Conservation (phyloP, 2,329 filamentous ascomycete genomes). For the Pleurostoma richardsiae region DNA sequence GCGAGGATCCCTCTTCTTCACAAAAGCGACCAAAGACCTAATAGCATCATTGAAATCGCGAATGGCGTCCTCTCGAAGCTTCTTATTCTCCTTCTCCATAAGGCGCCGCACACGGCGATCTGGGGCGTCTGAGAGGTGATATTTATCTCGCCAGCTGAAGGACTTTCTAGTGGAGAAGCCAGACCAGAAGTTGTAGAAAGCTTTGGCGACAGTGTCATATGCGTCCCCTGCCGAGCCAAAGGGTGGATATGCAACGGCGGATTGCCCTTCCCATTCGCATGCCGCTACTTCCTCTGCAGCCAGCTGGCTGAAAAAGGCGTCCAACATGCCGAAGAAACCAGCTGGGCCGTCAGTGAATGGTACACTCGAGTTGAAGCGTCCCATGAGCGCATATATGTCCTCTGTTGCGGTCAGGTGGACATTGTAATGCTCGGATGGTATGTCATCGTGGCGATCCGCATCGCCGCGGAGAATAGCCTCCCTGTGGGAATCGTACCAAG, state of each 20-base stretch:
- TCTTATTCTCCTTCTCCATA: constrained; percentile 95
- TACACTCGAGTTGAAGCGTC: constrained; percentile 72
- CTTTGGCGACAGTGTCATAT: constrained; percentile 71
- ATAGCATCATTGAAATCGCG: constrained; percentile 93
- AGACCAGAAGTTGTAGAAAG: constrained; percentile 78
- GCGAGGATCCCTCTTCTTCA: constrained; percentile 85
- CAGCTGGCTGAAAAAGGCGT: constrained; percentile 73
- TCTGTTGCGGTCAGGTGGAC: constrained; percentile 74
- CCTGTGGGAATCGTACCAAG: constrained; percentile 96
- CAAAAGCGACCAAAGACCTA: constrained; percentile 77
- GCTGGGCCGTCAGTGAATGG: constrained; percentile 74
- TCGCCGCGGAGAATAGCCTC: constrained; percentile 73
- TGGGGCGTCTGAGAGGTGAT: constrained; percentile 77
- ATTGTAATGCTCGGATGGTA: constrained; percentile 37
- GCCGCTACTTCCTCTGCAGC: constrained; percentile 75
- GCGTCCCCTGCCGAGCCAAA: constrained; percentile 75
- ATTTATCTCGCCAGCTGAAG: constrained; percentile 86
- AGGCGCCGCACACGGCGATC: constrained; percentile 76
- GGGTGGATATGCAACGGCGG: constrained; percentile 65
- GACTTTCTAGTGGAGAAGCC: constrained; percentile 79
- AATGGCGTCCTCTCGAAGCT: constrained; percentile 72
- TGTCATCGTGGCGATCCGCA: constrained; percentile 35
- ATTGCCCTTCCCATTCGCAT: constrained; percentile 60
- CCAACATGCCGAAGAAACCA: constrained; percentile 80
- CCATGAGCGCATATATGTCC: constrained; percentile 73